These are phyloP conservation scores for Zoysia japonica DNA, from an alignment of 176 grass and related monocot genomes.

Conservation along the genomic window DNA sequence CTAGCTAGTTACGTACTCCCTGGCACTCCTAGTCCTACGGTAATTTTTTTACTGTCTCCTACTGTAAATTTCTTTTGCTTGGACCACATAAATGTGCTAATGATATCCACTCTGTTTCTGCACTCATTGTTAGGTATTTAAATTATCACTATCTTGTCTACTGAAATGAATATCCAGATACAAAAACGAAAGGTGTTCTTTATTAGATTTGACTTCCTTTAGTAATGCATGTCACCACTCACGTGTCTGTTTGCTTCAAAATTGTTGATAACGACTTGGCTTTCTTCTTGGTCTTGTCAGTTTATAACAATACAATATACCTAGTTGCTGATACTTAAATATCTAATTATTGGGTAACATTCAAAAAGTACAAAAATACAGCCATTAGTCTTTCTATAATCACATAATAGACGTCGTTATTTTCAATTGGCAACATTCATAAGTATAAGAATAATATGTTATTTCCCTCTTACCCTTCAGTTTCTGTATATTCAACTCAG, in stretches of 20 bases:
- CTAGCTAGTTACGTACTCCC: conserved; percentile 56
- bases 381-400: not conserved
- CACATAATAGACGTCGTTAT: not conserved
- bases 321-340: conserved; percentile 6
- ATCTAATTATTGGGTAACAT: not conserved
- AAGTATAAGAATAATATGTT: not conserved
- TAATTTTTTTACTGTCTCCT: not conserved
- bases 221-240: not conserved
- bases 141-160: conserved; percentile 8
- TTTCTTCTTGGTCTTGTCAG: not conserved
- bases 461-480: not conserved
- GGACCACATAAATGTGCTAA: not conserved
- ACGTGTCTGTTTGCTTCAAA: not conserved
- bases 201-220: not conserved
- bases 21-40: not conserved
- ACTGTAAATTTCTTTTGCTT: conserved; percentile 57
- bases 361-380: not conserved
- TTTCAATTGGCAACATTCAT: conserved; percentile 10
- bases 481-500: conserved; percentile 11
- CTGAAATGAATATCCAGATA: conserved; percentile 13
- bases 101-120: not conserved
- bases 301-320: not conserved
- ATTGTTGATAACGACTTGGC: not conserved
- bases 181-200: not conserved
- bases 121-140: not conserved